A percentile compares a stretch with the other conserved stretches of the same genome.
Evolutionary conservation across 129 eudicot species (phyloP).

Genomic region (Deinandra increscens): DNA sequence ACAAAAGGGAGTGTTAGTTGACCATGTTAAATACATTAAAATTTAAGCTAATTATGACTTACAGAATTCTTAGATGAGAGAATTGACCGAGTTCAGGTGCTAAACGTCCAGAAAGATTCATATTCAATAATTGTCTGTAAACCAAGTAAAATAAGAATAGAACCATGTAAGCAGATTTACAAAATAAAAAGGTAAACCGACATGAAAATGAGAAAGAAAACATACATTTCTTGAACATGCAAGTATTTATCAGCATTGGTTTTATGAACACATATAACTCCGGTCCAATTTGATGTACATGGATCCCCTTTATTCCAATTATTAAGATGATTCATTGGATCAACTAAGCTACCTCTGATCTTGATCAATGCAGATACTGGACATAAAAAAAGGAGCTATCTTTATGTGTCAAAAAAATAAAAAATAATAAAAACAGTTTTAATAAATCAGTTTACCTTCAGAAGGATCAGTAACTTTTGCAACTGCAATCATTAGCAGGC

Average conservation of each 20-base stretch:
- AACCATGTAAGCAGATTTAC: not conserved
- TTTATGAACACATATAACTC: constrained; percentile 53
- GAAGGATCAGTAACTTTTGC: constrained; percentile 53
- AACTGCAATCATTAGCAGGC: constrained; percentile 38
- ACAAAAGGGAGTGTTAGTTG: constrained; percentile 18
- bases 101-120: constrained; percentile 75
- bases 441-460: constrained; percentile 46
- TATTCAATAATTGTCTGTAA: constrained; percentile 61
- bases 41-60: constrained; percentile 32
- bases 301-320: constrained; percentile 80
- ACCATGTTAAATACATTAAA: not conserved
- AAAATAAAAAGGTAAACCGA: not conserved
- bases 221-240: constrained; percentile 74
- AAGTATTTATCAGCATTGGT: constrained; percentile 43
- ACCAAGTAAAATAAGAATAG: constrained; percentile 3
- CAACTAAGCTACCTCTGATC: constrained; percentile 50
- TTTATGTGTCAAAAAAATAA: constrained; percentile 11
- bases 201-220: not conserved
- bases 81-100: constrained; percentile 85
- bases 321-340: constrained; percentile 45
- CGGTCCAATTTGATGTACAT: constrained; percentile 76
- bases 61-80: constrained; percentile 62
- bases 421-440: not conserved
- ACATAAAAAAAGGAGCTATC: not conserved
- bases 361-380: constrained; percentile 68